Base-by-base conservation (phyloP, 2,329 filamentous ascomycete genomes). In the Neofusicoccum ribis region DNA sequence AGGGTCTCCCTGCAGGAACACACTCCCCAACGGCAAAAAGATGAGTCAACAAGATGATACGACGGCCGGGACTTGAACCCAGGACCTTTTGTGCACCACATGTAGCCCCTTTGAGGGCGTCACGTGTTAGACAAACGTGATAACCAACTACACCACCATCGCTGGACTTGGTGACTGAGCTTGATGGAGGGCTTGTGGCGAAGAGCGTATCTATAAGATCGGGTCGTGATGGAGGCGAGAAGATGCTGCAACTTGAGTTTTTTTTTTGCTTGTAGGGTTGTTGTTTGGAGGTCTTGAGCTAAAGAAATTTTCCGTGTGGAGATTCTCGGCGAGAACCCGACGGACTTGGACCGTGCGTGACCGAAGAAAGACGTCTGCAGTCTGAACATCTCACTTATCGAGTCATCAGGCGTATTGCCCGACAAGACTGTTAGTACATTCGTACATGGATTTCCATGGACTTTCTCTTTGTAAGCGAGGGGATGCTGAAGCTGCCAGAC, bases 111-210 rank as follows among this genome's bases (percentile, higher is more conserved):
- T 34, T 31, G 15, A 49, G 20, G 47, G 20, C 36, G 12, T 39
- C 7, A 8, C 27, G 14, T 79, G 77, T 79, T 79, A 78, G 77
- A 79, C 77, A 78, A 73, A 79, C 76, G 77, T 79, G 77, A 79
- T 79, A 78, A 79, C 76, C 77, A 78, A 78, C 77, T 79, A 79
- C 77, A 80, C 77, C 74, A 77, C 50, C 61, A 44, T 46, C 50
- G 61, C 60, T 52, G 9, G 20, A 5, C 4, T 46, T 44, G 3
- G 15, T 44, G 15, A n/a, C 14, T 11, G 17, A 3, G 17, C 3
- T 58, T 52, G 27, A 17, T 17, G 9, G n/a, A 7, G 14, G 23
- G 0, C 23, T 31, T 1, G 27, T 5, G 27, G 27, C 27, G 27
- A 7, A 31, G 6, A 31, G 27, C 27, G 1, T 31, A 31, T 31